These are phyloP conservation scores for Mangifera indica DNA, from an alignment of 345 rosid genomes.

Conservation along the genomic window DNA sequence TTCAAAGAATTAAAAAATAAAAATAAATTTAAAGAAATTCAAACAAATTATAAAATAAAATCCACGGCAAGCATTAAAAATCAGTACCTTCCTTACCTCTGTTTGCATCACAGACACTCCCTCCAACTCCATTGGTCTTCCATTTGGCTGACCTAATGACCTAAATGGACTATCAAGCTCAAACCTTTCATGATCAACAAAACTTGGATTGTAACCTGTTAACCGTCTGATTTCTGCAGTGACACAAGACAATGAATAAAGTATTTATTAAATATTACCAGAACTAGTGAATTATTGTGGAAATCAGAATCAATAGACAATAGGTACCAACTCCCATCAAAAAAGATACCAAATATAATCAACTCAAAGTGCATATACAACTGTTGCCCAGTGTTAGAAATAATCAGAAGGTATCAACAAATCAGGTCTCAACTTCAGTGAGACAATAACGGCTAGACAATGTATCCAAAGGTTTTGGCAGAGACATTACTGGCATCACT, in stretches of 20 bases:
- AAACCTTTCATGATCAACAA: conserved; percentile 69
- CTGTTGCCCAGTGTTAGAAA: background rate
- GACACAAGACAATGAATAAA: conserved; percentile 18
- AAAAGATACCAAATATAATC: background rate
- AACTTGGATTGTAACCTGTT: conserved; percentile 44
- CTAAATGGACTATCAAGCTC: conserved; percentile 89
- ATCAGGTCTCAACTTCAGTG: background rate
- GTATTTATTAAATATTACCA: background rate
- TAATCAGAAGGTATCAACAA: background rate
- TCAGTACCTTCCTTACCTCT: conserved; percentile 55
- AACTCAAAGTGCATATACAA: no score
- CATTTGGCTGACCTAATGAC: conserved; percentile 68
- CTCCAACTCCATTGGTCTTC: conserved; percentile 68
- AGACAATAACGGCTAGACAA: background rate
- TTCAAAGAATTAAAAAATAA: background rate
- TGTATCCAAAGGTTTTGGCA: background rate
- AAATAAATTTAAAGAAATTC: background rate
- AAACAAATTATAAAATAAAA: background rate
- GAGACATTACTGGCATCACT: background rate
- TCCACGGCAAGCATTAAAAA: conserved; percentile 3
- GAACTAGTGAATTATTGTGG: background rate
- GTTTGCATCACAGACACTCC: conserved; percentile 78
- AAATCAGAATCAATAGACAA: background rate
- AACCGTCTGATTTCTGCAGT: conserved; percentile 74
- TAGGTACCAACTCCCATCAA: background rate